These are phyloP conservation scores for Ramalina intermedia DNA, from an alignment of 495 filamentous ascomycete genomes.

Conservation along the genomic window DNA sequence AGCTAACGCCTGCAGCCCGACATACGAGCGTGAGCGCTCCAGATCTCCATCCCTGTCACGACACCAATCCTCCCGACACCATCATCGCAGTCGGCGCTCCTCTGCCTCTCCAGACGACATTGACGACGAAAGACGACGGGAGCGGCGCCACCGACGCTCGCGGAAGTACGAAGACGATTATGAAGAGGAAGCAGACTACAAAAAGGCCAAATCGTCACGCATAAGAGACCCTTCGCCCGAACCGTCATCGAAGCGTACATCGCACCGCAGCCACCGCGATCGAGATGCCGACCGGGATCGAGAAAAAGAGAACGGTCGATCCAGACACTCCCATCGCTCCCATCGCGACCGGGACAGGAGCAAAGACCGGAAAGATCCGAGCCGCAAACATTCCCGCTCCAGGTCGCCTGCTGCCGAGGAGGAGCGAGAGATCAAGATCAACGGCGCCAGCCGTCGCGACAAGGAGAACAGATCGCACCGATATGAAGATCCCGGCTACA, in stretches of 20 bases:
- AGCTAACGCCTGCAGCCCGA: background rate
- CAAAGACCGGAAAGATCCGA: constrained; percentile 24
- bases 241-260: constrained; percentile 33
- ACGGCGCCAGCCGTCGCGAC: constrained; percentile 5
- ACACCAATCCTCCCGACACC: constrained; percentile 38
- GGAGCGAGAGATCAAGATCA: constrained; percentile 9
- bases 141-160: constrained; percentile 29
- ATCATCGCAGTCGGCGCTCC: constrained; percentile 44
- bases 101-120: constrained; percentile 29
- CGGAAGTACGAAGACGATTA: constrained; percentile 31
- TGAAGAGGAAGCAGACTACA: constrained; percentile 27
- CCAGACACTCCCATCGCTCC: constrained; percentile 21
- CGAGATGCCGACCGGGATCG: constrained; percentile 29
- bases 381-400: constrained; percentile 5
- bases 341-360: constrained; percentile 36
- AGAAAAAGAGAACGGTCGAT: constrained; percentile 16
- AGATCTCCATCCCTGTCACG: constrained; percentile 25
- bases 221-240: constrained; percentile 27
- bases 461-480: background rate
- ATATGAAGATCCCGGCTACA: constrained; percentile 1
- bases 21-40: constrained; percentile 18
- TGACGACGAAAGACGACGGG: constrained; percentile 34
- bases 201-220: constrained; percentile 21
- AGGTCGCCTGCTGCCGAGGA: constrained; percentile 9
- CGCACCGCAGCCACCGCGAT: constrained; percentile 35